A percentile compares a stretch with the other conserved stretches of the same genome.
Evolutionary conservation across 2,329 filamentous ascomycete genomes (phyloP).

Genomic region (Curvularia sp.): DNA sequence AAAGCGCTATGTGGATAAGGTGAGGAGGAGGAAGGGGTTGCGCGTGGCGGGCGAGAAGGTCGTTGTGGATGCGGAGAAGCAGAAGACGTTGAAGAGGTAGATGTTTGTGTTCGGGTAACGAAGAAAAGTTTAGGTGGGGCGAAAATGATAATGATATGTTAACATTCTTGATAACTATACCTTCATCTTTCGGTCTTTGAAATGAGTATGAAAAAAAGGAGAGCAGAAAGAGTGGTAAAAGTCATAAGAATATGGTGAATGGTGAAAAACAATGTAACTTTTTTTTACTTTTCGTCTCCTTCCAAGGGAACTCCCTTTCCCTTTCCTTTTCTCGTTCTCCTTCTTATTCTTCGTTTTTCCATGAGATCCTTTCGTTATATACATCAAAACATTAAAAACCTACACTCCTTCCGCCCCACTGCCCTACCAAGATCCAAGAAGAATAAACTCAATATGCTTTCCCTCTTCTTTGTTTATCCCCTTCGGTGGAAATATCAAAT

Average conservation of each 20-base stretch:
- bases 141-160: not conserved
- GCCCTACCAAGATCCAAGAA: too few relatives aligned
- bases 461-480: too few relatives aligned
- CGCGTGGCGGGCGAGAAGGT: conserved; percentile 71
- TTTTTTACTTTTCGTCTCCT: not conserved
- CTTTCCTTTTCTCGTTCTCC: not conserved
- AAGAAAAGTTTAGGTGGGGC: not conserved
- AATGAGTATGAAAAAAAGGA: too few relatives aligned
- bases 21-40: conserved; percentile 85
- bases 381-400: not conserved
- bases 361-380: not conserved
- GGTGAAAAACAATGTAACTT: not conserved
- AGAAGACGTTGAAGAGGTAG: conserved; percentile 72
- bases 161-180: too few relatives aligned
- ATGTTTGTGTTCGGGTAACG: conserved; percentile 45
- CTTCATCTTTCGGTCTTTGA: too few relatives aligned
- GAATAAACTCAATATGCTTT: too few relatives aligned
- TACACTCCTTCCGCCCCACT: not conserved
- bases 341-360: not conserved
- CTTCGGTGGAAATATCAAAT: too few relatives aligned
- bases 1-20: conserved; percentile 92
- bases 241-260: not conserved
- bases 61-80: conserved; percentile 91
- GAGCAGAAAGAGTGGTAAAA: too few relatives aligned
- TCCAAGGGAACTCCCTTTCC: not conserved